Base-by-base conservation (phyloP, 2,329 filamentous ascomycete genomes). In the Paraphoma chrysanthemicola region DNA sequence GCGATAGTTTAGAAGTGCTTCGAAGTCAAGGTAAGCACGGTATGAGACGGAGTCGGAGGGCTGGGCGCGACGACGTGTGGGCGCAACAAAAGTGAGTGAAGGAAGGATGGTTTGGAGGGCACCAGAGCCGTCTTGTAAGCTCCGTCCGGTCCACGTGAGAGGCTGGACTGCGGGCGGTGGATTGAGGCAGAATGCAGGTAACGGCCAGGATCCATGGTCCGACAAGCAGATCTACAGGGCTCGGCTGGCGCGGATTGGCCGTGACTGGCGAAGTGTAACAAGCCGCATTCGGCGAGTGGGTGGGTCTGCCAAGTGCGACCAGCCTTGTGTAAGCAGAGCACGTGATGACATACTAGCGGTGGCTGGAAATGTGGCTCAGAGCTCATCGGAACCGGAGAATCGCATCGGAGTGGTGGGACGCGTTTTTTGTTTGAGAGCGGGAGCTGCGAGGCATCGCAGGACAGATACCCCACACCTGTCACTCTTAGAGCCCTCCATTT, bases 101-200 rank as follows among this genome's bases (percentile, higher is more conserved):
- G 68, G 69, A 75, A 65, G 59, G 68, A 74, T 56, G 70, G 69
- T 62, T 61, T 67, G 57, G 65, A 66, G 69, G 67, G 74, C 60
- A 62, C 67, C 63, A 60, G 67, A 63, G 59, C 65, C 59, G 53
- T 75, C 69, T 76, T 77, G 73, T 76, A 75, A 71, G 71, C 66
- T 68, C 65, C 61, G 68, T 59, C 53, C 30, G 54, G 58, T 60
- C 68, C 70, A 66, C 70, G 70, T 70, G 70, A 72, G 70, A 71
- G 71, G 69, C 69, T 71, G 72, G 71, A 49, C 30, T 39, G 50
- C 7, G 56, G 57, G 64, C 65, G 67, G 63, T 64, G 57, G 18
- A 43, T 48, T 10, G 6, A 36, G 66, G 68, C 66, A 69, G 63
- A 68, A 69, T 60, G 45, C 33, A 36, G 33, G 33, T 36, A 36